Evolutionary conservation across 2,329 filamentous ascomycete genomes (phyloP).

Genomic region (Aspergillus alliaceus): DNA sequence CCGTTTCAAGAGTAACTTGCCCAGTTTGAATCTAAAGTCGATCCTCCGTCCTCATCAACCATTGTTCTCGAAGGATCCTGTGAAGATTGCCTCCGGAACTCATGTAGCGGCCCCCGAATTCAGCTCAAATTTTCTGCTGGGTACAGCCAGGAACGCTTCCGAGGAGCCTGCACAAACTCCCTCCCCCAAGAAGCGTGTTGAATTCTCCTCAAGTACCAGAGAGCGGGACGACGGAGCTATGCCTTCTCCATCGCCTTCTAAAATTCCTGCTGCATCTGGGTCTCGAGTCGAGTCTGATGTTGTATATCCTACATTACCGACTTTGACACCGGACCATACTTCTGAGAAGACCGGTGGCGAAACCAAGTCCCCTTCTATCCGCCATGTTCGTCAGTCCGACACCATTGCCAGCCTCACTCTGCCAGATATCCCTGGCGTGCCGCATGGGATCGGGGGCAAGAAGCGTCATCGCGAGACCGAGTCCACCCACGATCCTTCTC

Average conservation of each 20-base stretch:
- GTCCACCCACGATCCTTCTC: slow-evolving; percentile 8
- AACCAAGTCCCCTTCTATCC: slow-evolving; percentile 36
- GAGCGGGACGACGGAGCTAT: slow-evolving; percentile 26
- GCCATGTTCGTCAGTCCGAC: slow-evolving; percentile 40
- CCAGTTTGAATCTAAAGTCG: slow-evolving; percentile 58
- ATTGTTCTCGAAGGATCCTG: slow-evolving; percentile 59
- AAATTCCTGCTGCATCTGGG: slow-evolving; percentile 29
- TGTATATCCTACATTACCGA: slow-evolving; percentile 38
- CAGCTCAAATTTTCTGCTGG: slow-evolving; percentile 53
- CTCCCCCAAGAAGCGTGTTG: slow-evolving; percentile 74
- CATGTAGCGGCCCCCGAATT: slow-evolving; percentile 46
- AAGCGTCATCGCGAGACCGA: slow-evolving; percentile 34
- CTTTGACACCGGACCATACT: slow-evolving; percentile 37
- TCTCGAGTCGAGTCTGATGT: slow-evolving; percentile 28
- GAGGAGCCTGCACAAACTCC: slow-evolving; percentile 58
- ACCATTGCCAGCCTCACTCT: slow-evolving; percentile 19
- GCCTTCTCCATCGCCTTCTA: slow-evolving; percentile 44
- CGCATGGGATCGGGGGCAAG: slow-evolving; percentile 41
- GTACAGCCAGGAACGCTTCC: slow-evolving; percentile 26
- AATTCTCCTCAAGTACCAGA: slow-evolving; percentile 74
- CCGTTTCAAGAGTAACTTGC: slow-evolving; percentile 44
- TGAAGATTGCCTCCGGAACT: slow-evolving; percentile 61
- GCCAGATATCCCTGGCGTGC: slow-evolving; percentile 34
- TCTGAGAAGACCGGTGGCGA: slow-evolving; percentile 10
- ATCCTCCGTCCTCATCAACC: slow-evolving; percentile 63